Evolutionary conservation across 148 eudicot species (phyloP).

Genomic region (Fagopyrum homotropicum): DNA sequence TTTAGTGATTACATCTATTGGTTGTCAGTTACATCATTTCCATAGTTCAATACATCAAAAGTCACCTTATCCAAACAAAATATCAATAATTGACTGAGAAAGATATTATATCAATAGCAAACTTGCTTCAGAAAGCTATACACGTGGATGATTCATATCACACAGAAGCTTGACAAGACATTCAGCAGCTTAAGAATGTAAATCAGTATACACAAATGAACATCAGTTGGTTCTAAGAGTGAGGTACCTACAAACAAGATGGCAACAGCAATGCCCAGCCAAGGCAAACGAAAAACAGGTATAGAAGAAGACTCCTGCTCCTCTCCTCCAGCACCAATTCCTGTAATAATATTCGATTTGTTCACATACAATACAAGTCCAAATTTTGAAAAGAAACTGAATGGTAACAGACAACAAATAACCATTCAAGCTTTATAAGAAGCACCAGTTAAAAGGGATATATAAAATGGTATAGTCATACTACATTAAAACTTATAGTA

Average conservation of each 20-base stretch:
- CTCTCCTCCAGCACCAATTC: conserved; percentile 99
- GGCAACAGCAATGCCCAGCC: conserved; percentile 73
- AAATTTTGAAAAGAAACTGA: background rate
- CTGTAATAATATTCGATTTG: conserved; percentile 24
- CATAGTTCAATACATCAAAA: background rate
- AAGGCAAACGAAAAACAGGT: conserved; percentile 72
- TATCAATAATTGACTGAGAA: background rate
- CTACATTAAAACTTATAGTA: background rate
- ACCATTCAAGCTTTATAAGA: background rate
- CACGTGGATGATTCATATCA: background rate
- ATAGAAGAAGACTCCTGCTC: conserved; percentile 75
- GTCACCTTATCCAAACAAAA: background rate
- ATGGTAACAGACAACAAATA: background rate
- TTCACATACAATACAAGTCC: background rate
- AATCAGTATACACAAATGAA: background rate
- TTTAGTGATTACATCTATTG: background rate
- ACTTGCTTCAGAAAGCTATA: background rate
- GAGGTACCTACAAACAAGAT: conserved; percentile 99
- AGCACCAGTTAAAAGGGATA: background rate
- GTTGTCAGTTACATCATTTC: background rate
- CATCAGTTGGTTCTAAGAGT: conserved; percentile 54
- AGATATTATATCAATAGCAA: background rate
- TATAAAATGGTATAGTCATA: background rate
- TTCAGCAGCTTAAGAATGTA: background rate
- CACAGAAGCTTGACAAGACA: background rate